Conservation (phyloP, 2,329 filamentous ascomycete genomes). For the Taxawa tesnikishii region DNA sequence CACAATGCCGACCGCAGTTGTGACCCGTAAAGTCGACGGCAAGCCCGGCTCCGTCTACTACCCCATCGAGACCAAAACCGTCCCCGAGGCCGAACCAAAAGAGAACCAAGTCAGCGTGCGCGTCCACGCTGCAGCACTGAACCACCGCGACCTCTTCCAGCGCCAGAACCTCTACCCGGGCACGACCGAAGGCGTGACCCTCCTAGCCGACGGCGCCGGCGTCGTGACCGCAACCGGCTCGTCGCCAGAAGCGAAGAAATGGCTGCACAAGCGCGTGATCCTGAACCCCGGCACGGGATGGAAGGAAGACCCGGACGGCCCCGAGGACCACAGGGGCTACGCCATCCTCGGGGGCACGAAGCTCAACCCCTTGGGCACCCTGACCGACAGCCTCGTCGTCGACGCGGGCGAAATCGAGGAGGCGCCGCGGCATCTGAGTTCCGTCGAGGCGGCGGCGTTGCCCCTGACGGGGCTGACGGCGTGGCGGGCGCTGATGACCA, state of each 20-base stretch:
- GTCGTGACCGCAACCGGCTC: slow-evolving; percentile 54
- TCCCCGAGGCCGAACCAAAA: slow-evolving; percentile 49
- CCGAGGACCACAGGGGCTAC: slow-evolving; percentile 51
- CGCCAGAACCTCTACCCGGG: slow-evolving; percentile 84
- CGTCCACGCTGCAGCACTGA: slow-evolving; percentile 70
- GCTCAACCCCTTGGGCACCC: slow-evolving; percentile 53
- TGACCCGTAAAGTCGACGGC: slow-evolving; percentile 58
- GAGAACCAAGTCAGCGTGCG: slow-evolving; percentile 57
- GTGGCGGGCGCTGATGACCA: slow-evolving; percentile 75
- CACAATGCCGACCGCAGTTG: slow-evolving; percentile 42
- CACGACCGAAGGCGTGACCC: slow-evolving; percentile 63
- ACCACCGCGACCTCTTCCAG: slow-evolving; percentile 92
- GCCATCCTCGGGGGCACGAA: slow-evolving; percentile 59
- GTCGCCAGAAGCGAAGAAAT: slow-evolving; percentile 37
- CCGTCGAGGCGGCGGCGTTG: slow-evolving; percentile 68
- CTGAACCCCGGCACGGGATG: slow-evolving; percentile 70
- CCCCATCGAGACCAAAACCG: slow-evolving; percentile 42
- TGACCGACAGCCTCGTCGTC: slow-evolving; percentile 61
- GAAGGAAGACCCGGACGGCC: slow-evolving; percentile 57
- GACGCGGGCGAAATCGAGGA: slow-evolving; percentile 62
- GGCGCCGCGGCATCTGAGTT: slow-evolving; percentile 58
- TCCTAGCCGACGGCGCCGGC: slow-evolving; percentile 76
- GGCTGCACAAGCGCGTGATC: slow-evolving; percentile 59
- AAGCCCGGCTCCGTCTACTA: slow-evolving; percentile 86
- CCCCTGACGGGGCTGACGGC: slow-evolving; percentile 78